Base-by-base conservation (phyloP, 345 rosid genomes). In the Turritis glabra region DNA sequence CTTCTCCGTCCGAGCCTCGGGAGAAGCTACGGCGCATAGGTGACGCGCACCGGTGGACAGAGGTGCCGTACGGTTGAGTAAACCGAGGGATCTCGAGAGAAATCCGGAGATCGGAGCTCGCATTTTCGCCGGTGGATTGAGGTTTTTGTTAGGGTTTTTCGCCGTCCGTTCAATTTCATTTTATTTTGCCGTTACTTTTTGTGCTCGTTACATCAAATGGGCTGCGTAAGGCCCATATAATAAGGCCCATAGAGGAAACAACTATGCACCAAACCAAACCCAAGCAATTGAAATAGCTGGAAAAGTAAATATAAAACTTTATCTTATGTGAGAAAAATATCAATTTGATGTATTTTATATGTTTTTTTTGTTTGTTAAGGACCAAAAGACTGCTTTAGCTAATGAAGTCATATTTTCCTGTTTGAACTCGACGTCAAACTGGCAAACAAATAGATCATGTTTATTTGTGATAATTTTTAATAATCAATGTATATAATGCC, bases 1-100 rank as follows among this genome's bases (percentile, higher is more conserved):
- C 71, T 95, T 95, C 80, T 85, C 86, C 15, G 92, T 82, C 11
- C 85, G 83, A 19, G 82, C 5, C 52, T 82, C 88, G 7, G 61
- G 15, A 44, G 75, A 76, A 32, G 60, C 67, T 37, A 71, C 30
- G 58, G 78, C 61, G 81, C 69, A 82, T 43, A 84, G 72, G 14
- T 56, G 58, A 22, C 86, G 85, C 55, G 77, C 43, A 7, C 1
- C 29, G 38, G 71, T 0, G 10, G 8, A 15, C 5, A 60, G 0
- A 6, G 78, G 55, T 13, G n/a, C 6, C 1, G 37, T 11, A 37
- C 78, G 77, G 64, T 56, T 41, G 54, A 73, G 60, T 18, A 33
- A 5, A 1, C 22, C 18, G 64, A 72, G 21, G 13, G 64, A 78
- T 47, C 69, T 78, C 4, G 81, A 27, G 0, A 66, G 5, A 3